Evolutionary conservation across 1,139 yeast genomes (phyloP).

Genomic region (Yarrowia galli): DNA sequence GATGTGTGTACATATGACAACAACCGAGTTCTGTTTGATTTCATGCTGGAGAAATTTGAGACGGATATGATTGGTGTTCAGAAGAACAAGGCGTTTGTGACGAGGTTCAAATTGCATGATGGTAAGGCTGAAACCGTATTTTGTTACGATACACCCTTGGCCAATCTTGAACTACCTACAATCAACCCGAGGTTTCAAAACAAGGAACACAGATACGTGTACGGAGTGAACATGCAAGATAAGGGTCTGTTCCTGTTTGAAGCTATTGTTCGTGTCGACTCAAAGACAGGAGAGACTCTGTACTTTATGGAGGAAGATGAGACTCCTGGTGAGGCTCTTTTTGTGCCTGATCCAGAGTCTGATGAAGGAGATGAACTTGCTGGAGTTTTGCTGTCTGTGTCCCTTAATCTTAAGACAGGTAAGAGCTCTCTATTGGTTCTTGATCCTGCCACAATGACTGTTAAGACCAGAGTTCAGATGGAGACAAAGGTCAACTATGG

Average conservation of each 20-base stretch:
- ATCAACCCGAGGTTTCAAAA: slow-evolving; percentile 9
- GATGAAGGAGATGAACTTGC: slow-evolving; percentile 11
- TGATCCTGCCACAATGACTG: slow-evolving; percentile 22
- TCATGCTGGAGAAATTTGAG: slow-evolving; percentile 14
- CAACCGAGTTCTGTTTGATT: slow-evolving; percentile 18
- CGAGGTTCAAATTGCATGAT: background rate
- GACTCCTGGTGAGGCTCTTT: slow-evolving; percentile 26
- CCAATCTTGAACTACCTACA: slow-evolving; percentile 15
- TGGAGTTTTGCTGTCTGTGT: background rate
- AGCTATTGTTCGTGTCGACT: background rate
- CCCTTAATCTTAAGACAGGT: background rate
- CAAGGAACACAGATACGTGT: slow-evolving; percentile 3
- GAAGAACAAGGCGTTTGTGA: slow-evolving; percentile 23
- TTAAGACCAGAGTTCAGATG: slow-evolving; percentile 5
- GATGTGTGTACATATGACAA: slow-evolving; percentile 19
- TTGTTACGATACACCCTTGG: background rate
- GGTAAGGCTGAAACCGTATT: background rate
- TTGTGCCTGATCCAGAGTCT: slow-evolving; percentile 19
- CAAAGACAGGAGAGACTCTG: slow-evolving; percentile 1
- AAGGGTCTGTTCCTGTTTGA: slow-evolving; percentile 27
- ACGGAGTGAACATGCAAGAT: slow-evolving; percentile 28
- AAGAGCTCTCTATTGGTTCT: slow-evolving; percentile 12
- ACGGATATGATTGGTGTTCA: slow-evolving; percentile 4
- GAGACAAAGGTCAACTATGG: slow-evolving; percentile 21
- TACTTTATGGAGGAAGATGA: slow-evolving; percentile 13